Percentiles rank a stretch among this genome's conserved stretches.
Conservation (phyloP, 2,329 filamentous ascomycete genomes). For the Graphiopsis chlorocephala region DNA sequence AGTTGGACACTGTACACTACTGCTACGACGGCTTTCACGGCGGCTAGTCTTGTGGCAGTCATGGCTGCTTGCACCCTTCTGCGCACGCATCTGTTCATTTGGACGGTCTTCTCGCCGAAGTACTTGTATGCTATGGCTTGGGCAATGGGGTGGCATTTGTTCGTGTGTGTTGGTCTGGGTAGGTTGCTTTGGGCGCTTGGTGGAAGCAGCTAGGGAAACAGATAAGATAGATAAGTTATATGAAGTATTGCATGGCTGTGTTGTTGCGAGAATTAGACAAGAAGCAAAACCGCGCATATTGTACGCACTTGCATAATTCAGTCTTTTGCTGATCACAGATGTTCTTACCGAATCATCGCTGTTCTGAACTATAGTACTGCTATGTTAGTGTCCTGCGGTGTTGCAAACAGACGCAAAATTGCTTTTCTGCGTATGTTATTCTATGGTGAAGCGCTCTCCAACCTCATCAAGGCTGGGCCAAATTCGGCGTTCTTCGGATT, state of each 20-base stretch:
- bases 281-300: neutral
- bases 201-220: neutral
- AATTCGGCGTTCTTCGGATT: neutral
- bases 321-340: neutral
- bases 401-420: no score
- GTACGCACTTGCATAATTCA: neutral
- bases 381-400: neutral
- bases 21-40: slow-evolving; percentile 68
- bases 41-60: slow-evolving; percentile 64
- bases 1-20: slow-evolving; percentile 52
- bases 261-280: neutral
- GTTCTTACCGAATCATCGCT: neutral
- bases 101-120: slow-evolving; percentile 98
- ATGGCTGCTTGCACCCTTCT: slow-evolving; percentile 86
- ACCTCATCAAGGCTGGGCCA: neutral
- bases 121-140: slow-evolving; percentile 91
- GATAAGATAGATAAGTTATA: neutral
- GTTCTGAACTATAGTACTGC: neutral
- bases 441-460: neutral
- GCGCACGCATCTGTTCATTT: slow-evolving; percentile 90
- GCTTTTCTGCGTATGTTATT: no score
- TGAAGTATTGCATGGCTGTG: neutral
- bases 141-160: slow-evolving; percentile 76
- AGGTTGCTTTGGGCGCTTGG: slow-evolving; percentile 9
- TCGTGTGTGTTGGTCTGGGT: slow-evolving; percentile 58